Evolutionary conservation across 768 basidiomycete species (phyloP).

Genomic region (Pisolithus albus): DNA sequence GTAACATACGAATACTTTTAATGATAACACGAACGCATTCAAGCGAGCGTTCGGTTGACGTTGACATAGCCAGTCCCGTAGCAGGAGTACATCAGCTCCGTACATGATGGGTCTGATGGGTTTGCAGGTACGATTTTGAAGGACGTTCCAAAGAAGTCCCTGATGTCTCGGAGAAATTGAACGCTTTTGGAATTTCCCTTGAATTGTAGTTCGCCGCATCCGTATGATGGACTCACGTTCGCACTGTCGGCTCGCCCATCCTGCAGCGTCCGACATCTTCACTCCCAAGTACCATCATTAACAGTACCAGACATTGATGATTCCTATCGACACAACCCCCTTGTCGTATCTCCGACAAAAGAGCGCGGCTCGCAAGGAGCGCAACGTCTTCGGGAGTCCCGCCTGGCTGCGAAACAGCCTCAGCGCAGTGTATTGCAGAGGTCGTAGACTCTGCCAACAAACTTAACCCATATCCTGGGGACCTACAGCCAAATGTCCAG

Average conservation of each 20-base stretch:
- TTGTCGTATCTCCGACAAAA: constrained; percentile 69
- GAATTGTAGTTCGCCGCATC: neutral
- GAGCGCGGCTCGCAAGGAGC: constrained; percentile 65
- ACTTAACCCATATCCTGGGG: constrained; percentile 91
- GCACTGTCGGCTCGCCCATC: constrained; percentile 75
- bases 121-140: constrained; percentile 81
- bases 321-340: constrained; percentile 90
- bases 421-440: constrained; percentile 78
- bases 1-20: neutral
- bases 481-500: constrained; percentile 41
- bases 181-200: constrained; percentile 46
- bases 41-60: constrained; percentile 71
- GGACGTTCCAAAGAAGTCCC: constrained; percentile 78
- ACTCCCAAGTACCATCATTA: constrained; percentile 94
- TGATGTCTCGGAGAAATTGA: constrained; percentile 82
- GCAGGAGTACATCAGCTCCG: constrained; percentile 77
- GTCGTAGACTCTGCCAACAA: constrained; percentile 91
- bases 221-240: constrained; percentile 54
- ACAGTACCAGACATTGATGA: constrained; percentile 78
- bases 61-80: constrained; percentile 92
- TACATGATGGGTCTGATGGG: constrained; percentile 40
- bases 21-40: constrained; percentile 6
- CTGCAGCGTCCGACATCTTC: constrained; percentile 91
- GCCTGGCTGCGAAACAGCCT: constrained; percentile 76
- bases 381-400: constrained; percentile 92